phyloP scores from a whole-genome alignment of 805 yeast genomes.

The Suhomyces emberorum region DNA sequence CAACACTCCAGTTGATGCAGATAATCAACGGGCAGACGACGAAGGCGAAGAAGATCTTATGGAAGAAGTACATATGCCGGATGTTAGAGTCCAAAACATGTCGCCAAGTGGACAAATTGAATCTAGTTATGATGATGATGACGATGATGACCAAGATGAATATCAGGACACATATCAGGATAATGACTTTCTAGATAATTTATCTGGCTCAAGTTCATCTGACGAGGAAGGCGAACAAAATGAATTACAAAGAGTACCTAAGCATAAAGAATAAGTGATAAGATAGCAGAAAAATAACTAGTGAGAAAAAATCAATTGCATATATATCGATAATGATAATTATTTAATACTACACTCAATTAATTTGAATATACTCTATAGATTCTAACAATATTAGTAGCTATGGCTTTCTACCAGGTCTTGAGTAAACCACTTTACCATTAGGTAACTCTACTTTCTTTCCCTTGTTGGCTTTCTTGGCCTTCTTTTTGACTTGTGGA shows the following conservation, averaged over 20 bases:
- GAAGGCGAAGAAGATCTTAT: constrained; percentile 22
- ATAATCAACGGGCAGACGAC: too few species aligned
- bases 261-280: too few species aligned
- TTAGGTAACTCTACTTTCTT: constrained; percentile 53
- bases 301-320: too few species aligned
- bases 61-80: constrained; percentile 19
- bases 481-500: constrained; percentile 20
- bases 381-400: too few species aligned
- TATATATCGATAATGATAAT: too few species aligned
- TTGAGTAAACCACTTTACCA: constrained; percentile 52
- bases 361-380: too few species aligned
- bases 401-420: constrained; percentile 12
- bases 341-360: too few species aligned
- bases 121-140: constrained; percentile 14
- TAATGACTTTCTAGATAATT: constrained; percentile 33
- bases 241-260: constrained; percentile 38
- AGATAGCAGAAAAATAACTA: too few species aligned
- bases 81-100: constrained; percentile 27
- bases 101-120: constrained; percentile 26
- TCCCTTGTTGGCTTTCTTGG: constrained; percentile 35
- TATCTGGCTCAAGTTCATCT: constrained; percentile 45
- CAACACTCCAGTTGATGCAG: background rate
- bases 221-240: constrained; percentile 34
- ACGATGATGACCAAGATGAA: constrained; percentile 26
- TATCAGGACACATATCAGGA: constrained; percentile 22